Evolutionary conservation across 2,329 filamentous ascomycete genomes (phyloP), one percentile per base, ranked within the genome.

Genomic region (Aspergillus sp.): DNA sequence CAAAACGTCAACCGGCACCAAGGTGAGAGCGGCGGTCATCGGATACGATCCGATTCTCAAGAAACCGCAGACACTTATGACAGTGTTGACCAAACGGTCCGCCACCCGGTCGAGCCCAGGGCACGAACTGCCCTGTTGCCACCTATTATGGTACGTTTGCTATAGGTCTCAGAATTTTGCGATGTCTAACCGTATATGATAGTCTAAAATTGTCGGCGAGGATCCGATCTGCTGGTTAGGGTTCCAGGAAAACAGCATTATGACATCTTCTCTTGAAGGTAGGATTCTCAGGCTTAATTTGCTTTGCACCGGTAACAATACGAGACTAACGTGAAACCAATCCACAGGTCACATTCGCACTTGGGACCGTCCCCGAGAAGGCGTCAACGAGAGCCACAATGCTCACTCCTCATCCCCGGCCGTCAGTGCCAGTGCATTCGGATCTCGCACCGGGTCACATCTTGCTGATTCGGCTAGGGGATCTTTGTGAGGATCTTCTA

Each of bases 191-290:
- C 36, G 12, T 29, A 38, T 53, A 59, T 40, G 8, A 8, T 57
- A 90, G 88, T 80, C 86, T 38, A 96, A 95, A 66, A 74, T 79
- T 9, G 82, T 95, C 31, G 90, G 95, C 64, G 81, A 84, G 48
- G 89, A 97, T 66, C 90, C 90, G 42, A 74, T 95, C 37, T 88
- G 82, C 64, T 95, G 90, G 85, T 69, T 98, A 33, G 87, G 84
- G n/a, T 98, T 98, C 58, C 90, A 91, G 43, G 86, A 96, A 63
- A 85, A 95, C 57, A 86, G 86, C 50, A 95, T 98, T 53, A 83
- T 97, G 60, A 96, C 90, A 31, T 89, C 88, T 53, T 96, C 90
- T 70, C 86, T 89, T 62, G 87, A 84, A 69, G 91, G 91, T 94
- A 73, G 43, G 39, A 39, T 33, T 37, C 28, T 46, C 36, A 42